phyloP scores from a whole-genome alignment of 1,139 yeast species.

The Zygoascus hellenicus region DNA sequence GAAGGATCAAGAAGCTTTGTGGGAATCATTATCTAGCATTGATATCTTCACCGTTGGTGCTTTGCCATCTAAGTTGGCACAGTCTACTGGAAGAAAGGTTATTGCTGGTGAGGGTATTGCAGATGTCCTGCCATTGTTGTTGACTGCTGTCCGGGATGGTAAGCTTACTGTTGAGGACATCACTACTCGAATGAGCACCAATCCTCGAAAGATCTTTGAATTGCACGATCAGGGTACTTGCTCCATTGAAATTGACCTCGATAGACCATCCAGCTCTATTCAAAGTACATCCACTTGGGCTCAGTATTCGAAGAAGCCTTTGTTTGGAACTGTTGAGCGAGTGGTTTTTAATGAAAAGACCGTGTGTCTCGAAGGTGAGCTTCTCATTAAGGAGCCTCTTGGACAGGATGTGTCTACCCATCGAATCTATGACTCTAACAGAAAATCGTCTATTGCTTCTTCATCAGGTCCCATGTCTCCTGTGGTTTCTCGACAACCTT shows the following conservation, averaged over 20 bases:
- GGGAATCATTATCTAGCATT: slow-evolving; percentile 66
- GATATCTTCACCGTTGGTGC: slow-evolving; percentile 88
- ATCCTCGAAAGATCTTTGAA: slow-evolving; percentile 77
- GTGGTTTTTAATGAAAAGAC: slow-evolving; percentile 75
- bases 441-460: slow-evolving; percentile 27
- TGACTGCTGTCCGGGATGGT: slow-evolving; percentile 73
- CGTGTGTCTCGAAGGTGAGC: slow-evolving; percentile 75
- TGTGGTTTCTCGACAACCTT: slow-evolving; percentile 9
- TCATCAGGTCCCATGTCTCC: slow-evolving; percentile 30
- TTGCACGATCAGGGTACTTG: slow-evolving; percentile 74
- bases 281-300: slow-evolving; percentile 45
- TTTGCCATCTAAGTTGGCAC: slow-evolving; percentile 67
- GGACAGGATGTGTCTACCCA: slow-evolving; percentile 43
- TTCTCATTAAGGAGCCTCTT: slow-evolving; percentile 50
- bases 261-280: slow-evolving; percentile 45
- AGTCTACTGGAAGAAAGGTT: slow-evolving; percentile 53
- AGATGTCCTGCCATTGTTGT: slow-evolving; percentile 76
- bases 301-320: slow-evolving; percentile 40
- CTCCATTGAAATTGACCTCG: slow-evolving; percentile 74
- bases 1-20: slow-evolving; percentile 74
- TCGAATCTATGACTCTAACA: slow-evolving; percentile 17
- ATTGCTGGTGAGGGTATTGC: slow-evolving; percentile 70
- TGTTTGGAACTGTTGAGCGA: slow-evolving; percentile 82
- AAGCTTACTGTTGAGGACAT: slow-evolving; percentile 70
- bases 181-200: slow-evolving; percentile 66